A percentile compares a stretch with the other conserved stretches of the same genome.
These are phyloP conservation scores for Saturnispora halmiae DNA, from an alignment of 805 yeast species.

Conservation along the genomic window DNA sequence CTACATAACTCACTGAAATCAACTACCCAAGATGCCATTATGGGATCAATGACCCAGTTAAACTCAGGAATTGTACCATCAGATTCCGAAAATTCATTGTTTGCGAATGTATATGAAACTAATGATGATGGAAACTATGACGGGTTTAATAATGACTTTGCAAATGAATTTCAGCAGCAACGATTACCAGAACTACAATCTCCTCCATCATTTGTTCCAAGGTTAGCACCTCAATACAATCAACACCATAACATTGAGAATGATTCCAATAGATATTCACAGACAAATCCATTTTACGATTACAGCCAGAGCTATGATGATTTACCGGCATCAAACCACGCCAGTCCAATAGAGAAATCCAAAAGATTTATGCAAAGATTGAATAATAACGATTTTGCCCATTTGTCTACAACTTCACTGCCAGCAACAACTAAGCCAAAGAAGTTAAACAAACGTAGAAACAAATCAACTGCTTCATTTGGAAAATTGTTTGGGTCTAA, in stretches of 20 bases:
- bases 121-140: background rate
- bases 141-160: background rate
- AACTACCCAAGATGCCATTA: conserved; percentile 23
- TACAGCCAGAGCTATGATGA: conserved; percentile 12
- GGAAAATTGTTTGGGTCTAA: conserved; percentile 13
- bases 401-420: conserved; percentile 12
- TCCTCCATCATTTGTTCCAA: background rate
- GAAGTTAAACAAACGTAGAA: conserved; percentile 14
- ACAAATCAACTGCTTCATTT: conserved; percentile 19
- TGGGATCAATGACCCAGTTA: conserved; percentile 21
- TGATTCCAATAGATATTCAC: conserved; percentile 1
- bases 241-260: too few species aligned
- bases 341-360: conserved; percentile 8
- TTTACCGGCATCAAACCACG: background rate
- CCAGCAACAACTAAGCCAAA: conserved; percentile 9
- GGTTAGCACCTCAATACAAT: background rate
- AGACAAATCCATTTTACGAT: conserved; percentile 12
- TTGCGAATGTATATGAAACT: conserved; percentile 5
- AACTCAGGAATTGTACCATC: conserved; percentile 14
- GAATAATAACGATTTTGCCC: conserved; percentile 4
- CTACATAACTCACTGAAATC: conserved; percentile 25
- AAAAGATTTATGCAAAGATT: conserved; percentile 10
- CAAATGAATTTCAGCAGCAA: background rate
- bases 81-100: conserved; percentile 16
- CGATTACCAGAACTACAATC: background rate